phyloP scores from a whole-genome alignment of 345 rosid genomes.

The Syzygium jambos region DNA sequence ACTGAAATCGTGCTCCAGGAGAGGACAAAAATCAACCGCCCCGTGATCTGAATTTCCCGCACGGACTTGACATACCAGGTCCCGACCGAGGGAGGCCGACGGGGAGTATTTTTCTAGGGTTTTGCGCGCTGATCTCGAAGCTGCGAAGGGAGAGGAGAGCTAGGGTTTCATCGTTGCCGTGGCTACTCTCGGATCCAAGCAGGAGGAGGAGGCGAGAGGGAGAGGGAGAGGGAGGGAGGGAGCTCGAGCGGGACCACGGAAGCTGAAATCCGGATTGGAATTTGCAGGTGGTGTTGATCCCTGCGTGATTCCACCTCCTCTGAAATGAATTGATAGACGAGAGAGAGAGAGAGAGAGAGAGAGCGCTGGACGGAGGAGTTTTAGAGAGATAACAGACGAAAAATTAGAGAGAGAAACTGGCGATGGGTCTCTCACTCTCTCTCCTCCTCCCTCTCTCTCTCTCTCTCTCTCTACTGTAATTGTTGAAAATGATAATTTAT shows the following conservation, averaged over 20 bases:
- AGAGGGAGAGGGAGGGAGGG: background rate
- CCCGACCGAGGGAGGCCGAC: background rate
- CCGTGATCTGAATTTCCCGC: background rate
- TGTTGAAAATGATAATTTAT: background rate
- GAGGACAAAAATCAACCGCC: background rate
- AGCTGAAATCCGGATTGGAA: background rate
- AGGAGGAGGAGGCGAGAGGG: background rate
- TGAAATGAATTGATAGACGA: constrained; percentile 9
- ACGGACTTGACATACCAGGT: background rate
- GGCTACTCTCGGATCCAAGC: constrained; percentile 1
- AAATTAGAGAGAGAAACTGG: background rate
- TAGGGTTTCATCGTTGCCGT: constrained; percentile 15
- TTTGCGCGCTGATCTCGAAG: constrained; percentile 8
- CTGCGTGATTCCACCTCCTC: background rate
- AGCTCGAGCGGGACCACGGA: background rate
- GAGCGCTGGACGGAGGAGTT: background rate
- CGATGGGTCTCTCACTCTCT: background rate
- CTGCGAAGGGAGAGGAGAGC: background rate
- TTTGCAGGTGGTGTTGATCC: background rate
- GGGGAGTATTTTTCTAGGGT: constrained; percentile 9
- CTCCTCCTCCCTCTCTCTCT: background rate
- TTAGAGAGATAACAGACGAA: background rate
- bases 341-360: constrained; percentile 11
- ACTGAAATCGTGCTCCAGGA: background rate
- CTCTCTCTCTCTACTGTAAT: background rate